Evolutionary conservation across 148 eudicot species (phyloP).

Genomic region (Spergularia bocconei): DNA sequence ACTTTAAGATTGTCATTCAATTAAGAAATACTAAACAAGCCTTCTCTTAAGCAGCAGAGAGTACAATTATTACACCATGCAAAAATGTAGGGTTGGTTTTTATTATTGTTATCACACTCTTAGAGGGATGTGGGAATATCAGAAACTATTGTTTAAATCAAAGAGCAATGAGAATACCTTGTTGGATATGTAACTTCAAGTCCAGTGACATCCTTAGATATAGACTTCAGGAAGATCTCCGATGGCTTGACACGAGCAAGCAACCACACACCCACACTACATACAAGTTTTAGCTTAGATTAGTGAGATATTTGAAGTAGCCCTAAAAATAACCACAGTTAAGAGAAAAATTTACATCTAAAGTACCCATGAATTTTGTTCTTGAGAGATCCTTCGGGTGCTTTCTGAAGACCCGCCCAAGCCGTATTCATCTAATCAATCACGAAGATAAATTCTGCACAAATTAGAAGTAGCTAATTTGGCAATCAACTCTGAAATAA

Average conservation of each 20-base stretch:
- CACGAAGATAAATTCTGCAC: conserved; percentile 2
- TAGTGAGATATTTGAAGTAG: conserved; percentile 9
- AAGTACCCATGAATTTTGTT: conserved; percentile 88
- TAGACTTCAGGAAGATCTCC: conserved; percentile 87
- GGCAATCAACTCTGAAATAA: conserved; percentile 2
- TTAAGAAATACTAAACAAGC: too few relatives aligned
- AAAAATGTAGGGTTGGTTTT: neutral
- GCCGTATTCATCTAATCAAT: conserved; percentile 69
- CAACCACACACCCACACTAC: conserved; percentile 76
- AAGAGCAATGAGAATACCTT: conserved; percentile 46
- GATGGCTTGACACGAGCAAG: conserved; percentile 90
- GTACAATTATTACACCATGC: neutral
- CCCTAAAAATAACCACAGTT: neutral
- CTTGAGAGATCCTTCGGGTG: conserved; percentile 80
- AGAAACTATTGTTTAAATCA: neutral
- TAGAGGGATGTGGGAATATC: neutral
- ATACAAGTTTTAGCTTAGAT: conserved; percentile 11
- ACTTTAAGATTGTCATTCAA: neutral
- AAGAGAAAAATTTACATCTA: conserved; percentile 26
- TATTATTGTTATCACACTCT: neutral
- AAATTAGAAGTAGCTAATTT: conserved; percentile 9
- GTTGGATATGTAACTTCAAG: conserved; percentile 74
- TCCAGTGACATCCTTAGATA: conserved; percentile 68
- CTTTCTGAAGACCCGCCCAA: conserved; percentile 74
- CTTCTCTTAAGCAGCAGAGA: neutral